Conservation (phyloP, 192 early-diverging fungal species). For the Coemansia sp. region DNA sequence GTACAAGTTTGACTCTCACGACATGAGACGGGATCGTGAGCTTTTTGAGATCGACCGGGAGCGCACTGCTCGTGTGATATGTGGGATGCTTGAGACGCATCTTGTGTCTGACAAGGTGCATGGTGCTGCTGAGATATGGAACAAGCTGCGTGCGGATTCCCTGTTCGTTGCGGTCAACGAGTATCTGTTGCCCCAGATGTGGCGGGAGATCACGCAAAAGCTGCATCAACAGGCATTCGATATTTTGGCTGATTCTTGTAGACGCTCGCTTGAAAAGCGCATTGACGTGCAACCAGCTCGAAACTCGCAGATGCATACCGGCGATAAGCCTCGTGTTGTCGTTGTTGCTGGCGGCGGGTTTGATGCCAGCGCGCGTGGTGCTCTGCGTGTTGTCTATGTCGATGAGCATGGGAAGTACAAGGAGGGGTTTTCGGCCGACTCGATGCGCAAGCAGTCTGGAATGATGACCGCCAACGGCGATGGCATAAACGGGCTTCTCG, state of each 20-base stretch:
- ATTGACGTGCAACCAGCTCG: constrained; percentile 41
- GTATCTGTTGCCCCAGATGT: constrained; percentile 69
- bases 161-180: constrained; percentile 63
- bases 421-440: constrained; percentile 66
- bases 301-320: constrained; percentile 1
- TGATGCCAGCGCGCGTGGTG: constrained; percentile 47
- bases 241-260: constrained; percentile 65
- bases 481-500: constrained; percentile 55
- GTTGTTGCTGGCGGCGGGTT: constrained; percentile 53
- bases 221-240: constrained; percentile 73
- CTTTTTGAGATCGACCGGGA: constrained; percentile 33
- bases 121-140: constrained; percentile 73
- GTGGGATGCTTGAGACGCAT: constrained; percentile 22
- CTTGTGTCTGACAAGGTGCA: constrained; percentile 19
- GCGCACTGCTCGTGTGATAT: constrained; percentile 20
- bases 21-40: constrained; percentile 19
- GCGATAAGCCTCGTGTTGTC: constrained; percentile 33
- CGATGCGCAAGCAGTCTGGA: constrained; percentile 35
- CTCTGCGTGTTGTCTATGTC: constrained; percentile 64
- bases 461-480: constrained; percentile 16
- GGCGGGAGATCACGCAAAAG: constrained; percentile 74
- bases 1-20: constrained; percentile 19
- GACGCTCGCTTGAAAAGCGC: constrained; percentile 61
- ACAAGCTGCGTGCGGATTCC: constrained; percentile 67
- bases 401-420: constrained; percentile 73